phyloP scores from a whole-genome alignment of 1,284 basidiomycete species.

The Termitomyces sp. region DNA sequence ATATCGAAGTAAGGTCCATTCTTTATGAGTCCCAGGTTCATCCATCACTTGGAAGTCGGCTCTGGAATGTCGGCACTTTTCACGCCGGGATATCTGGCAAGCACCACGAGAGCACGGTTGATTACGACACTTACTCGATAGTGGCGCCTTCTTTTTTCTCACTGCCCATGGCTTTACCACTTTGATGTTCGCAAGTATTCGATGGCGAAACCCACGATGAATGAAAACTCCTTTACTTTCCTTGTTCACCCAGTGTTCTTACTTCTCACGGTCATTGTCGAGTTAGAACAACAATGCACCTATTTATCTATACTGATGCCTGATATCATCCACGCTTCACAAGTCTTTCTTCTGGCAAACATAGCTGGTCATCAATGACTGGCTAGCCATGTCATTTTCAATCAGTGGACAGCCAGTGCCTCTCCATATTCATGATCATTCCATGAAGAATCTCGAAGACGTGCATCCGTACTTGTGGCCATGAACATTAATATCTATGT shows the following conservation, averaged over 20 bases:
- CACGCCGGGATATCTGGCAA: no score
- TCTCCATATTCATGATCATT: background rate
- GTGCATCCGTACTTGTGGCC: background rate
- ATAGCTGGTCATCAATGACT: background rate
- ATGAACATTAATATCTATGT: background rate
- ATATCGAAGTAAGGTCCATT: no score
- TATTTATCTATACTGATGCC: background rate
- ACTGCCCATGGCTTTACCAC: background rate
- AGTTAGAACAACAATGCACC: no score
- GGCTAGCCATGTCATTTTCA: background rate
- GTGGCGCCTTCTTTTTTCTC: background rate
- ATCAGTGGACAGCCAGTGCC: background rate
- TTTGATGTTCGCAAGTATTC: background rate
- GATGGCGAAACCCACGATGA: background rate
- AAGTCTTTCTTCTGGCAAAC: background rate
- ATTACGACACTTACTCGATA: background rate
- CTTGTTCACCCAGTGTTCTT: background rate
- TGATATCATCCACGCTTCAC: background rate
- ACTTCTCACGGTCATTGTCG: background rate
- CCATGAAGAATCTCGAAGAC: background rate
- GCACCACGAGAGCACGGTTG: no score
- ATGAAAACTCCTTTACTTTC: background rate
- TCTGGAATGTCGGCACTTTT: no score
- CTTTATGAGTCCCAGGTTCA: no score
- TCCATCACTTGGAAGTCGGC: no score